Base-by-base conservation (phyloP, 768 basidiomycete species). In the Suillus luteus region DNA sequence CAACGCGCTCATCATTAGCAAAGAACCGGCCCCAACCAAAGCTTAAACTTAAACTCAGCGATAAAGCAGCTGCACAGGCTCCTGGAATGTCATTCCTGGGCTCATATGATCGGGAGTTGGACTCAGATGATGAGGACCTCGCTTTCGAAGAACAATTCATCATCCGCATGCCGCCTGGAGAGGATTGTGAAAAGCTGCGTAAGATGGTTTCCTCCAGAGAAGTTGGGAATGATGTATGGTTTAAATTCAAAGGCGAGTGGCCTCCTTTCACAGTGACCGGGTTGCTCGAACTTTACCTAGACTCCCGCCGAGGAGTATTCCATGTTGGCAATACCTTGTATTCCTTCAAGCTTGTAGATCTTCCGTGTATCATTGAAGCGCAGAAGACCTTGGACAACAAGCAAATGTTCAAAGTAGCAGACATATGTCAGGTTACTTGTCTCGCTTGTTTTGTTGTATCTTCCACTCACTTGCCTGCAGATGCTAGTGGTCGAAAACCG, bases 111-210 rank as follows among this genome's bases (percentile, higher is more conserved):
- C 82, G 95, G 49, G 96, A 98, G 73, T 79, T 98, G 60, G 96
- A 99, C 75, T 95, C 93, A 58, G 94, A 98, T 70, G 93, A 95
- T 54, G 95, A 97, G 63, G 96, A 97, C 63, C 76, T 99, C 63
- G 88, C 89, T 17, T 97, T 99, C 68, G 97, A 99, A 76, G 97
- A 99, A 77, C 96, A 98, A 71, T 99, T 99, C 72, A 89, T 99
- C 61, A 79, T 99, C 38, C 78, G 96, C 35, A 86, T 99, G 82
- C 93, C 93, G 0, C 85, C 89, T 10, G 93, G 93, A 2, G 89
- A 91, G 65, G 92, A 94, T 67, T 86, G 86, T 62, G 90, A 94
- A 44, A 87, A 81, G 70, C 71, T 96, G 64, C 85, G 86, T 75
- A 93, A 93, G 80, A 89, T 92, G 84, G 87, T 95, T 40, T 83